A percentile compares a stretch with the other conserved stretches of the same genome.
Evolutionary conservation across 441 rosid genomes (phyloP).

Genomic region (Aleurites moluccanus): DNA sequence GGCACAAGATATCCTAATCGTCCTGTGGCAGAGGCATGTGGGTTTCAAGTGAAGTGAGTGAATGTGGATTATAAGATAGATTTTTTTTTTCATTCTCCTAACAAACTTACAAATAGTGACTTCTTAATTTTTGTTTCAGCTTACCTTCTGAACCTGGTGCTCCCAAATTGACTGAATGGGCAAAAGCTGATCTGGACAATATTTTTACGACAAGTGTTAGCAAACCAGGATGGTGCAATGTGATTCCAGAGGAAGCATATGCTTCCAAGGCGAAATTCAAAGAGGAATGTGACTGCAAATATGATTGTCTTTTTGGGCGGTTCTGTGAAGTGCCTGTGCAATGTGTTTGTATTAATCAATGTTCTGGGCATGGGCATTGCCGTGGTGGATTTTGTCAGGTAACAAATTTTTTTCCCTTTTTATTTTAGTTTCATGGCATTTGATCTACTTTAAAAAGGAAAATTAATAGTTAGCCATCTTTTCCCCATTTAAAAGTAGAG

Average conservation of each 20-base stretch:
- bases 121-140: constrained; percentile 38
- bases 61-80: constrained; percentile 13
- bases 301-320: constrained; percentile 77
- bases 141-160: constrained; percentile 62
- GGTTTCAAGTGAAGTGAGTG: constrained; percentile 73
- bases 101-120: constrained; percentile 10
- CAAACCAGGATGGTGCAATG: constrained; percentile 94
- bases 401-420: constrained; percentile 12
- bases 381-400: constrained; percentile 98
- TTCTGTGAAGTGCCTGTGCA: constrained; percentile 89
- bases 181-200: constrained; percentile 73
- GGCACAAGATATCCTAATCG: constrained; percentile 96
- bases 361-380: constrained; percentile 87
- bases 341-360: constrained; percentile 81
- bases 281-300: constrained; percentile 93
- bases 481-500: not conserved
- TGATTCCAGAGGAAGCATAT: constrained; percentile 80
- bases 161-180: constrained; percentile 68
- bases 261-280: constrained; percentile 56
- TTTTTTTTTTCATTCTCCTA: constrained; percentile 10
- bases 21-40: constrained; percentile 85
- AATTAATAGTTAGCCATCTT: not conserved
- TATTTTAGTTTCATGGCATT: not conserved
- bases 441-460: not conserved
- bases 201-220: constrained; percentile 68